Evolutionary conservation across 257 asterid genomes (phyloP).

Genomic region (Solanum piurae): DNA sequence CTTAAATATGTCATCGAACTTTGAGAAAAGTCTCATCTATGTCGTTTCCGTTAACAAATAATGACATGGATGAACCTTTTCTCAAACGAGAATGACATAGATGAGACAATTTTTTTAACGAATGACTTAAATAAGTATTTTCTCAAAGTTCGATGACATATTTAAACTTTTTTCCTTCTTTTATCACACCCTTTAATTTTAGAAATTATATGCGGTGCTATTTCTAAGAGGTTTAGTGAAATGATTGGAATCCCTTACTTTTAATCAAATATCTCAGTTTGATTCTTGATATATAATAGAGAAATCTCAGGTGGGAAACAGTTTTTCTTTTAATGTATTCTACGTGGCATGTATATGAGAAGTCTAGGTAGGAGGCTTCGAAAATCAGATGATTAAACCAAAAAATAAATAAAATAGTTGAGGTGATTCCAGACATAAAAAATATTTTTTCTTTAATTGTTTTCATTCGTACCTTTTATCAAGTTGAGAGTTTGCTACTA

Average conservation of each 20-base stretch:
- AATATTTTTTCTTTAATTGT: not conserved
- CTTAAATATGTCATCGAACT: no score
- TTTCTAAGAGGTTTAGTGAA: not conserved
- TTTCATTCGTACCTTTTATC: not conserved
- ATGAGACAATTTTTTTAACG: no score
- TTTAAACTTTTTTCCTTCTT: not conserved
- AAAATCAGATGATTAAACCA: not conserved
- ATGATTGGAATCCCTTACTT: not conserved
- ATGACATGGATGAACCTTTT: accelerated
- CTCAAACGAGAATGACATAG: not conserved
- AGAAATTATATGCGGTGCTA: not conserved
- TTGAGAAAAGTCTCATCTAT: not conserved
- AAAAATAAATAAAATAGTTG: not conserved
- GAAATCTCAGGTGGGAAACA: no score
- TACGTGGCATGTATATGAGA: no score
- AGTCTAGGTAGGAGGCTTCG: not conserved
- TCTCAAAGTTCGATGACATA: no score
- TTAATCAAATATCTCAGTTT: not conserved
- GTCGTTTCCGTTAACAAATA: no score
- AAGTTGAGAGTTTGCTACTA: not conserved
- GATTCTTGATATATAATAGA: not conserved
- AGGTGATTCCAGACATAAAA: not conserved
- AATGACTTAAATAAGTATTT: accelerated
- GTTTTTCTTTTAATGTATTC: no score
- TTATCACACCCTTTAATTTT: not conserved